These are phyloP conservation scores for Leucosporidium scottii DNA, from an alignment of 768 basidiomycete genomes.

Conservation along the genomic window DNA sequence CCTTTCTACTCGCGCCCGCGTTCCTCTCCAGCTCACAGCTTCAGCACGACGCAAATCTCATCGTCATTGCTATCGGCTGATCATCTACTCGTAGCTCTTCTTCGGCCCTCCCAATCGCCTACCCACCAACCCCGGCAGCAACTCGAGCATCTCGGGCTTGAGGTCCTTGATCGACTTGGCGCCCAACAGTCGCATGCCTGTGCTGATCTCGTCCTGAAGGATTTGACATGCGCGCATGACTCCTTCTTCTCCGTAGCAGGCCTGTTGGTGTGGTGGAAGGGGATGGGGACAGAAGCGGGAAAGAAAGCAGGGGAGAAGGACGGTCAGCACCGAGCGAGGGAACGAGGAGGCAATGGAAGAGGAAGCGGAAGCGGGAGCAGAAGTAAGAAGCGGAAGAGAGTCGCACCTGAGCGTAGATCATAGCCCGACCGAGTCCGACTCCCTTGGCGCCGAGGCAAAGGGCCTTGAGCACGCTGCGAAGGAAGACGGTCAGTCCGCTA, in stretches of 20 bases:
- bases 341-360: too few species aligned
- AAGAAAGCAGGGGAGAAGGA: too few species aligned
- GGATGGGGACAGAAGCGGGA: too few species aligned
- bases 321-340: too few species aligned
- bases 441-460: constrained; percentile 62
- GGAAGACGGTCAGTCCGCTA: constrained; percentile 37
- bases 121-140: constrained; percentile 1
- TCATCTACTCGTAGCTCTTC: too few species aligned
- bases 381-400: too few species aligned
- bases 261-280: background rate
- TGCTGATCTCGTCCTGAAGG: constrained; percentile 45
- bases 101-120: background rate
- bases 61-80: too few species aligned
- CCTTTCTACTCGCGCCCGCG: too few species aligned
- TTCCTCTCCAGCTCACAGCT: too few species aligned
- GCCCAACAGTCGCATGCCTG: constrained; percentile 44
- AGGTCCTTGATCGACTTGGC: constrained; percentile 44
- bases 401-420: constrained; percentile 61
- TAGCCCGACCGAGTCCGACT: constrained; percentile 75
- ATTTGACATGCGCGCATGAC: constrained; percentile 37
- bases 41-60: too few species aligned
- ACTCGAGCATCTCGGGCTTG: constrained; percentile 35
- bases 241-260: constrained; percentile 42
- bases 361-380: too few species aligned
- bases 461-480: constrained; percentile 42